These are phyloP conservation scores for Filobasidium wieringae DNA, from an alignment of 768 basidiomycete species.

Conservation along the genomic window DNA sequence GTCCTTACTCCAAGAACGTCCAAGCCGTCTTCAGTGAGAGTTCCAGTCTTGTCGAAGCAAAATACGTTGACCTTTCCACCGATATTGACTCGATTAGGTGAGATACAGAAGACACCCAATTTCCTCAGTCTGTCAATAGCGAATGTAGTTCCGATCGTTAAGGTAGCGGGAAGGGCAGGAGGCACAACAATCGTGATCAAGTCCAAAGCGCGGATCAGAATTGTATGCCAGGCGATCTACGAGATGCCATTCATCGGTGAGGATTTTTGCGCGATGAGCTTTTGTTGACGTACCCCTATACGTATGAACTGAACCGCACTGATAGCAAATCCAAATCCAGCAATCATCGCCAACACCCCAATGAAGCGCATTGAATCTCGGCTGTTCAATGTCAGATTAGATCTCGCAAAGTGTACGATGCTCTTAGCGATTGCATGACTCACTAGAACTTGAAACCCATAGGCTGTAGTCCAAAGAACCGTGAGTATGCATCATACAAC, in stretches of 20 bases:
- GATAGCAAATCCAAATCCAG: constrained; percentile 76
- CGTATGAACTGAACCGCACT: constrained; percentile 84
- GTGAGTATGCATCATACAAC: background rate
- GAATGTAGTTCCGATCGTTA: constrained; percentile 95
- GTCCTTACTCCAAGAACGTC: constrained; percentile 90
- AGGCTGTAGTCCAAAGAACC: constrained; percentile 42
- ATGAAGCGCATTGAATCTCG: constrained; percentile 55
- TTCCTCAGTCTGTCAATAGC: constrained; percentile 79
- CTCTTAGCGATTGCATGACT: too few species aligned
- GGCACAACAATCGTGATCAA: constrained; percentile 95
- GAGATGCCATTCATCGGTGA: background rate
- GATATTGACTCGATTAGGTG: constrained; percentile 87
- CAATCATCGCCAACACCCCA: constrained; percentile 78
- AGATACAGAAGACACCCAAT: constrained; percentile 85
- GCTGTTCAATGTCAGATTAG: too few species aligned
- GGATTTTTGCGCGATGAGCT: constrained; percentile 2
- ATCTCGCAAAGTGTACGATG: constrained; percentile 8
- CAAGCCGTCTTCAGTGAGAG: constrained; percentile 91
- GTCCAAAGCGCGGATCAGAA: constrained; percentile 81
- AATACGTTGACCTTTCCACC: constrained; percentile 93
- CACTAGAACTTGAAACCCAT: constrained; percentile 99
- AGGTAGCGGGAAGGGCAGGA: constrained; percentile 88
- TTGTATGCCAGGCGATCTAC: constrained; percentile 79
- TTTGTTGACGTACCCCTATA: constrained; percentile 58
- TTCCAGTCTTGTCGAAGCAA: constrained; percentile 98